Evolutionary conservation across 1,139 yeast species (phyloP).

Genomic region (Pichia sp.): DNA sequence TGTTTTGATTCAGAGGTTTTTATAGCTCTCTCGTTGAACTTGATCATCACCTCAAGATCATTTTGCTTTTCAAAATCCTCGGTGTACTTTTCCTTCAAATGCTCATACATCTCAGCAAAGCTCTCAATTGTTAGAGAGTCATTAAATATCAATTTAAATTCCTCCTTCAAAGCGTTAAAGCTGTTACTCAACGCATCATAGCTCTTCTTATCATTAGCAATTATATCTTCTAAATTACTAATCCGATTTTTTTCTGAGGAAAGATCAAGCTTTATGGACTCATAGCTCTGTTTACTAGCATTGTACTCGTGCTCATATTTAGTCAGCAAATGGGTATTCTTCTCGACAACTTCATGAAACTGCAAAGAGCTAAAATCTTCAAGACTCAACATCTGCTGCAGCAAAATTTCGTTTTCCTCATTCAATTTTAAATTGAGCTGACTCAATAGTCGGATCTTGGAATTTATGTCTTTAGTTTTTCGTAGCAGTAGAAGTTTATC

Average conservation of each 20-base stretch:
- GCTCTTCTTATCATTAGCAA: too few species aligned
- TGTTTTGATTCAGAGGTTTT: constrained; percentile 47
- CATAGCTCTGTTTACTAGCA: too few species aligned
- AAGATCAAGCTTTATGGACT: too few species aligned
- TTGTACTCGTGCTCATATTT: too few species aligned
- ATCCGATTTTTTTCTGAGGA: too few species aligned
- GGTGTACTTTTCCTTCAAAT: constrained; percentile 52
- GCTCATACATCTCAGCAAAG: constrained; percentile 41
- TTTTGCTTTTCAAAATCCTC: constrained; percentile 54
- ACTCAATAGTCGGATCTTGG: constrained; percentile 31
- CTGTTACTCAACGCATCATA: too few species aligned
- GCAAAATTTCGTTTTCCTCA: too few species aligned
- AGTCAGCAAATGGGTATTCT: too few species aligned
- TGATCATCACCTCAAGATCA: constrained; percentile 56
- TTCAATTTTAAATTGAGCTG: background rate
- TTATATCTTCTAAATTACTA: too few species aligned
- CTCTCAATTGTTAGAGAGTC: constrained; percentile 31
- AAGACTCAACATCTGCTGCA: too few species aligned
- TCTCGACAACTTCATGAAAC: too few species aligned
- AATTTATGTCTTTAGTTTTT: constrained; percentile 50
- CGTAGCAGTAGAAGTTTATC: constrained; percentile 43
- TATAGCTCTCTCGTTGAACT: constrained; percentile 57
- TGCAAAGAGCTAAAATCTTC: too few species aligned
- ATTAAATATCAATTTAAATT: constrained; percentile 5
- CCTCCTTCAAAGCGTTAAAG: background rate